Conservation (phyloP, 2,329 filamentous ascomycete genomes). For the Alternaria postmessia region DNA sequence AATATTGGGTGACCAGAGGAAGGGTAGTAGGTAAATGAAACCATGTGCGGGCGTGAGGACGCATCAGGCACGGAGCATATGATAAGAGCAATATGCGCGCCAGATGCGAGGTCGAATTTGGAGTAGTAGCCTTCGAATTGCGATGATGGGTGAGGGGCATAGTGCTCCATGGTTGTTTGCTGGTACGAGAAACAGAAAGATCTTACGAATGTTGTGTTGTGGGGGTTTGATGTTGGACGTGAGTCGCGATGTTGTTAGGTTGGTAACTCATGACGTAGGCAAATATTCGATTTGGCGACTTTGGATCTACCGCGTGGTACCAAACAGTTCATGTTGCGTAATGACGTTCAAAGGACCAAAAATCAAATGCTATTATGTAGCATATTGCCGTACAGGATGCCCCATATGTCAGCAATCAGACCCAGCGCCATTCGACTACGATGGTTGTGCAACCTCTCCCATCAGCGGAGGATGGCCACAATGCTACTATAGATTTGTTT, state of each 20-base stretch:
- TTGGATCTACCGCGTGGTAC: not conserved
- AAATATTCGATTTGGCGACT: not conserved
- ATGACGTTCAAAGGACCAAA: not conserved
- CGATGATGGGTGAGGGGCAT: conserved; percentile 52
- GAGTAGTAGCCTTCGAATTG: conserved; percentile 62
- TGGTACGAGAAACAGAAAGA: not conserved
- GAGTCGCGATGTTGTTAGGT: not conserved
- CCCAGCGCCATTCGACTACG: not conserved
- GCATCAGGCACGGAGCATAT: conserved; percentile 58
- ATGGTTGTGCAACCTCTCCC: not conserved
- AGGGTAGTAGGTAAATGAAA: conserved; percentile 61
- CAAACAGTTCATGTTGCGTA: not conserved
- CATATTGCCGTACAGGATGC: not conserved
- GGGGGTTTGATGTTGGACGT: not conserved
- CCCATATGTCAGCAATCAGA: not conserved
- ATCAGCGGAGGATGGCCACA: not conserved
- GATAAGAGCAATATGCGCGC: conserved; percentile 57
- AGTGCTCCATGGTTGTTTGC: conserved; percentile 51
- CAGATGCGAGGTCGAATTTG: conserved; percentile 58
- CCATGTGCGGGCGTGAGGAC: conserved; percentile 51
- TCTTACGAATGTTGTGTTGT: not conserved
- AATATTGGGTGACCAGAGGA: conserved; percentile 42
- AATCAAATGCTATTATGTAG: not conserved
- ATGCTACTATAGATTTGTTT: not conserved
- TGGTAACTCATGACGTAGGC: conserved; percentile 32